These are phyloP conservation scores for Teunomyces funiuensis DNA, from an alignment of 805 yeast species.

Conservation along the genomic window DNA sequence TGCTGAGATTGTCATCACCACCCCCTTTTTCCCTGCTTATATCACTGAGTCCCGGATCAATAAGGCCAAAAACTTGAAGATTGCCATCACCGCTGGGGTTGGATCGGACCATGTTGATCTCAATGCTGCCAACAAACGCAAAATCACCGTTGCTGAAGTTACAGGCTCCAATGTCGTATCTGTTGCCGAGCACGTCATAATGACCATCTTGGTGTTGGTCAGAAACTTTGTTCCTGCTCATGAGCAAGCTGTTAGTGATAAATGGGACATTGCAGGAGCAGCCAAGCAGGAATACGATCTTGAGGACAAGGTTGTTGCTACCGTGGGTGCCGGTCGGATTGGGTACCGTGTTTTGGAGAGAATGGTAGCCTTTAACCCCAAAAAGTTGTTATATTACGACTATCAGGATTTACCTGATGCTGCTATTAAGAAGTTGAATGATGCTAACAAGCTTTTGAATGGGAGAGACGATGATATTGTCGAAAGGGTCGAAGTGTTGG, in stretches of 20 bases:
- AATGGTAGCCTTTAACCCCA: conserved; percentile 69
- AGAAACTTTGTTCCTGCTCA: conserved; percentile 81
- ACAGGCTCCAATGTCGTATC: conserved; percentile 80
- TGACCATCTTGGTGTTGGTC: conserved; percentile 69
- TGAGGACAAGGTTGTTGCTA: conserved; percentile 75
- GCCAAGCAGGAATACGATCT: conserved; percentile 74
- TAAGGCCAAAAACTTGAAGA: conserved; percentile 68
- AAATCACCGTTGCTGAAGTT: conserved; percentile 72
- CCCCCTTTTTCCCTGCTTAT: conserved; percentile 84
- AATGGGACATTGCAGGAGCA: conserved; percentile 73
- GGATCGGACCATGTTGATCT: conserved; percentile 82
- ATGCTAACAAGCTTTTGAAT: conserved; percentile 35
- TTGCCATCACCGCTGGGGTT: conserved; percentile 78
- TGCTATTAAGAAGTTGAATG: conserved; percentile 41
- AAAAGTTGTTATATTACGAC: conserved; percentile 71
- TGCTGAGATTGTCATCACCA: conserved; percentile 75
- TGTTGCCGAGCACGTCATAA: conserved; percentile 78
- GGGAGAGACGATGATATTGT: conserved; percentile 60
- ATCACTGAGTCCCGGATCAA: conserved; percentile 64
- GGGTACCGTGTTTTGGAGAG: conserved; percentile 76
- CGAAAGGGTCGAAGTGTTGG: conserved; percentile 57
- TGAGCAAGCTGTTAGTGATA: conserved; percentile 57
- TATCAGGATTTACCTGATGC: conserved; percentile 65
- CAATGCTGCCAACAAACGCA: conserved; percentile 60
- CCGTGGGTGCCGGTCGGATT: conserved; percentile 81